phyloP scores from a whole-genome alignment of 2,329 filamentous ascomycete species.

The Hypoxylon rubiginosum region DNA sequence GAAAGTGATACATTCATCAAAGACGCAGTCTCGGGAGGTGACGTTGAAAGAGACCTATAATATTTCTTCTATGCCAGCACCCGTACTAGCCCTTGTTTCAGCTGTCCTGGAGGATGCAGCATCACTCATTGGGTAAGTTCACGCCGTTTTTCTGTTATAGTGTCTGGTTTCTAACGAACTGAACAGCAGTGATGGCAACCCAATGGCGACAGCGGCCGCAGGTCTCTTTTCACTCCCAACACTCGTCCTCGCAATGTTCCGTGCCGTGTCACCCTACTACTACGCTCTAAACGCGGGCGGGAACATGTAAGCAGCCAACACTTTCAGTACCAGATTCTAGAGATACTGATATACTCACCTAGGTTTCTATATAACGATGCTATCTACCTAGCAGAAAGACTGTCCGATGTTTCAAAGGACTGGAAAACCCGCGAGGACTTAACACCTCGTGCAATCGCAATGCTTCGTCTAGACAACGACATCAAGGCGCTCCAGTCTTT shows the following conservation, averaged over 20 bases:
- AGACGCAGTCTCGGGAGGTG: conserved; percentile 70
- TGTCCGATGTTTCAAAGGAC: conserved; percentile 61
- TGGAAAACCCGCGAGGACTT: conserved; percentile 70
- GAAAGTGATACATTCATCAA: conserved; percentile 28
- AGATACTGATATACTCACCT: conserved; percentile 34
- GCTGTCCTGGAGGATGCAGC: conserved; percentile 72
- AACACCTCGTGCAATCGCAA: conserved; percentile 62
- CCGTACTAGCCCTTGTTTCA: conserved; percentile 76
- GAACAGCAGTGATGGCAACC: conserved; percentile 60
- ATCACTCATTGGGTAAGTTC: conserved; percentile 64
- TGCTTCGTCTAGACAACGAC: conserved; percentile 72
- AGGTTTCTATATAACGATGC: conserved; percentile 78
- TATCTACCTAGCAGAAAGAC: conserved; percentile 71
- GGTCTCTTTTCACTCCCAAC: conserved; percentile 80
- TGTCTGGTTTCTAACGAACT: conserved; percentile 23
- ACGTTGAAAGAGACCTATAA: conserved; percentile 88
- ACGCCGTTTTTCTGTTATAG: neutral
- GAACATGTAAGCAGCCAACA: conserved; percentile 68
- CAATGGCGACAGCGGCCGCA: conserved; percentile 75
- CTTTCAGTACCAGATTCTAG: neutral
- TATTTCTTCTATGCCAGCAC: conserved; percentile 87
- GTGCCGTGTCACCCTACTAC: conserved; percentile 80
- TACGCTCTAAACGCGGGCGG: conserved; percentile 74
- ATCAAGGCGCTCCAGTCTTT: conserved; percentile 71
- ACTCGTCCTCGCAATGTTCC: conserved; percentile 81